Evolutionary conservation across 139 green algal species (phyloP).

Genomic region (Chlamydomonas schloesseri): DNA sequence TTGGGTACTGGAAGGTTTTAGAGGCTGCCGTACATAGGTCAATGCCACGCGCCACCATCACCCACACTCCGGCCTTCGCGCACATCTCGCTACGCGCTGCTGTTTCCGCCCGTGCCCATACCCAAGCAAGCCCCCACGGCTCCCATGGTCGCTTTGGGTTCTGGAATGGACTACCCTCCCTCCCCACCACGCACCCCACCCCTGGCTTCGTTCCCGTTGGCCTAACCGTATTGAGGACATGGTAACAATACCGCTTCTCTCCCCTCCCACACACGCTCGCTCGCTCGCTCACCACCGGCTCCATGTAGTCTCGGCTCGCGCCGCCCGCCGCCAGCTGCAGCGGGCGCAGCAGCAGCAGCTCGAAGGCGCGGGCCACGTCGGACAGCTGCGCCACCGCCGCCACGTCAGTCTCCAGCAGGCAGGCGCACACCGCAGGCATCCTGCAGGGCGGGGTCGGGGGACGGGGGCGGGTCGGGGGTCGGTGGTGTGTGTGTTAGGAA

Average conservation of each 20-base stretch:
- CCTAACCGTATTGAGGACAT: too few relatives aligned
- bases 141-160: neutral
- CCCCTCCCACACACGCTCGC: too few relatives aligned
- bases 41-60: too few relatives aligned
- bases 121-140: too few relatives aligned
- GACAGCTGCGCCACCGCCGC: constrained; percentile 22
- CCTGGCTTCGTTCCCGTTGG: too few relatives aligned
- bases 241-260: too few relatives aligned
- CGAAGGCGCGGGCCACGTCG: neutral
- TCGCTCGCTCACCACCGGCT: constrained; percentile 15
- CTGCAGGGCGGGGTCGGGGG: neutral
- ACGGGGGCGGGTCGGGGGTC: neutral
- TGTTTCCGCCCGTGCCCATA: too few relatives aligned
- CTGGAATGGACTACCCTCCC: neutral
- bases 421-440: neutral
- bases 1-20: neutral
- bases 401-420: neutral
- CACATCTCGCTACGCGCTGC: too few relatives aligned
- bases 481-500: neutral
- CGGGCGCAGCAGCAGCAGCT: constrained; percentile 17
- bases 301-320: neutral
- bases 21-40: too few relatives aligned
- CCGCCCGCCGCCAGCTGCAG: neutral
- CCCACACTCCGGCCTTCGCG: too few relatives aligned
- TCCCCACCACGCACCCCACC: too few relatives aligned